phyloP scores from a whole-genome alignment of 2,329 filamentous ascomycete genomes.

The Hypoxylon sp. region DNA sequence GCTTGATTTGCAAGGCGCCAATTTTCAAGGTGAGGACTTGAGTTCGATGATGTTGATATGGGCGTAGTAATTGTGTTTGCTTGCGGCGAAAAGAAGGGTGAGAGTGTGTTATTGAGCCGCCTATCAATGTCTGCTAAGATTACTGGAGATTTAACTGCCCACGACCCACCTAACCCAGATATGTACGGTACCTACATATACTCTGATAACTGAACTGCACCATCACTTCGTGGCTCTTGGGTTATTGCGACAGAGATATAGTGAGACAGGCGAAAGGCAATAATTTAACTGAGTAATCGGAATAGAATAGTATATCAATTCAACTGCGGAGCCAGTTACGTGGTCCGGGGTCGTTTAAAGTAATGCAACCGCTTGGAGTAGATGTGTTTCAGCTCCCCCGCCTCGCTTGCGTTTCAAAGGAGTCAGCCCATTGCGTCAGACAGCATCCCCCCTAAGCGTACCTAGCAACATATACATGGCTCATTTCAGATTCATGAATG shows the following conservation, averaged over 20 bases:
- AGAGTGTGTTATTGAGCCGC: background rate
- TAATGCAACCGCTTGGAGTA: background rate
- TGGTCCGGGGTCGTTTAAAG: background rate
- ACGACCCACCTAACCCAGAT: background rate
- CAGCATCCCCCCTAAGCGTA: too few relatives aligned
- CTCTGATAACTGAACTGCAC: too few relatives aligned
- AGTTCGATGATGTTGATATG: background rate
- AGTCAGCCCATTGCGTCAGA: constrained; percentile 43
- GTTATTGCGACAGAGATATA: background rate
- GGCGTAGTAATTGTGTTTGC: background rate
- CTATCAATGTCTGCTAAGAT: background rate
- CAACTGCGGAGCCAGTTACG: background rate
- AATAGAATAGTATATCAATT: too few relatives aligned
- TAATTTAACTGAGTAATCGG: background rate
- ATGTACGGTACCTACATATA: too few relatives aligned
- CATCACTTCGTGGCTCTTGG: too few relatives aligned
- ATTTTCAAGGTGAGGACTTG: background rate
- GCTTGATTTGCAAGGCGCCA: background rate
- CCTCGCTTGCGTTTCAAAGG: constrained; percentile 27
- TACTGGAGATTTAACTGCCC: background rate
- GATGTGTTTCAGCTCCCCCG: constrained; percentile 35
- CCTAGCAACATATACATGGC: constrained; percentile 10
- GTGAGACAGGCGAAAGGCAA: background rate
- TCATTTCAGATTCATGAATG: constrained; percentile 13
- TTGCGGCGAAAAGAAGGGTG: background rate